Base-by-base conservation (phyloP, 2,329 filamentous ascomycete species). In the Colletotrichum liriopes region DNA sequence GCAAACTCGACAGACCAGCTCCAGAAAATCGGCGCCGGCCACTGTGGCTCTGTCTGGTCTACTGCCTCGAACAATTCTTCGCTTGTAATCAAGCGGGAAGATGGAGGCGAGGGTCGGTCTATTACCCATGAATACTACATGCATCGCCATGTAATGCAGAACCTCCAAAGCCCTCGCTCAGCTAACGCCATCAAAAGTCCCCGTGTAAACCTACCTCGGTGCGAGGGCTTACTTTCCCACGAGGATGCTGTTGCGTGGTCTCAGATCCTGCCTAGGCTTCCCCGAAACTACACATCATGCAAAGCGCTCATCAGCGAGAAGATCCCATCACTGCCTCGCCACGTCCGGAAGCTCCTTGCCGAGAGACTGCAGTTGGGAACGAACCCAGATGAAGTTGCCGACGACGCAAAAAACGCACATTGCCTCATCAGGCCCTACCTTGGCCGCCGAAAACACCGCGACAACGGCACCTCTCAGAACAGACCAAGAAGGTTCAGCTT, bases 351-450 rank as follows among this genome's bases (percentile, higher is more conserved):
- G 20, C 35, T 75, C 0, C 61, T 82, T 14, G 65, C 76, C 18
- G 39, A 72, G 0, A 74, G 65, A 3, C 80, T 77, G 35, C 73
- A 74, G 9, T 67, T 72, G 4, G 66, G 49, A 12, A 11, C 2
- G 6, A 5, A 52, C 43, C n/a, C 23, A 0, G 66, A 70, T 0
- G 49, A 63, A 0, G 66, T 75, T 11, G 12, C 73, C 7, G 52
- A 47, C 1, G 81, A 81, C 47, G 64, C 73, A 1, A 77, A 76
- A 5, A 83, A 86, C 60, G 73, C 82, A n/a, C 83, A 86, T 68
- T 90, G 87, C 59, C 77, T 90, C 0, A 77, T 88, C 14, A 83
- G 87, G 1, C 81, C 83, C 0, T 89, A 89, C 60, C 77, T 90
- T 0, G 87, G 87, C 8, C 80, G 79, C 11, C 75, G 79, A 8